Percentiles rank a stretch among this genome's conserved stretches.
phyloP scores from a whole-genome alignment of 495 filamentous ascomycete genomes.

The Penicillium alfredii region DNA sequence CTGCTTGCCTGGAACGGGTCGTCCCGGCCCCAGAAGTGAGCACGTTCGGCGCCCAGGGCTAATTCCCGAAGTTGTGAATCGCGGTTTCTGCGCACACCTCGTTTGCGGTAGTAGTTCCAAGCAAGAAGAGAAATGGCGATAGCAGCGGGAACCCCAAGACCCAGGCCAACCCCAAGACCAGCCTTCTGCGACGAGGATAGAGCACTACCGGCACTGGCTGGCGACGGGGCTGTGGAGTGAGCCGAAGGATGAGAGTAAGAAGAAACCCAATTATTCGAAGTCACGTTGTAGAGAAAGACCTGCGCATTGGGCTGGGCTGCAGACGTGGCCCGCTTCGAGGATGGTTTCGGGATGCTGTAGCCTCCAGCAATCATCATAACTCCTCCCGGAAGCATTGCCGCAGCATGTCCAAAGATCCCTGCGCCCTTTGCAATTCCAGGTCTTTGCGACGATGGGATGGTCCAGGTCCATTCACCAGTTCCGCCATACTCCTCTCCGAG shows the following conservation, averaged over 20 bases:
- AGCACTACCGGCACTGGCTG: not conserved
- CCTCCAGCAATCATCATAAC: conserved; percentile 89
- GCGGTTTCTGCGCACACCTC: conserved; percentile 38
- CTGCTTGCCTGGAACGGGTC: conserved; percentile 34
- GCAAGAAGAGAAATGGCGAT: conserved; percentile 45
- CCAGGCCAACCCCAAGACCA: conserved; percentile 70
- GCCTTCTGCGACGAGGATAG: conserved; percentile 46
- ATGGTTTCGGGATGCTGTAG: conserved; percentile 54
- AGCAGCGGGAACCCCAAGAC: conserved; percentile 55
- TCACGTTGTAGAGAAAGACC: conserved; percentile 71
- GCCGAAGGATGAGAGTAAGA: conserved; percentile 57
- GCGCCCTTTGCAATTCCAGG: conserved; percentile 39
- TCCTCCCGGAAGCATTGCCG: conserved; percentile 73
- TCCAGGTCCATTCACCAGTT: conserved; percentile 67
- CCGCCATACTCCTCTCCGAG: conserved; percentile 67
- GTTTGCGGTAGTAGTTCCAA: conserved; percentile 53
- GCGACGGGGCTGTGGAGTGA: not conserved
- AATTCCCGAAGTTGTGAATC: conserved; percentile 51
- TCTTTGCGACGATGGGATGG: conserved; percentile 44
- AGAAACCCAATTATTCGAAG: conserved; percentile 62
- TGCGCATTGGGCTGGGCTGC: conserved; percentile 32
- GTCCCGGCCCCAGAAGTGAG: conserved; percentile 36
- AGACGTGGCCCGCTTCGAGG: conserved; percentile 36
- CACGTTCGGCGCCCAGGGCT: conserved; percentile 43
- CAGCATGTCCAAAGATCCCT: conserved; percentile 82